Conservation (phyloP, 2,329 filamentous ascomycete genomes). For the Chalaropsis thielavioides region DNA sequence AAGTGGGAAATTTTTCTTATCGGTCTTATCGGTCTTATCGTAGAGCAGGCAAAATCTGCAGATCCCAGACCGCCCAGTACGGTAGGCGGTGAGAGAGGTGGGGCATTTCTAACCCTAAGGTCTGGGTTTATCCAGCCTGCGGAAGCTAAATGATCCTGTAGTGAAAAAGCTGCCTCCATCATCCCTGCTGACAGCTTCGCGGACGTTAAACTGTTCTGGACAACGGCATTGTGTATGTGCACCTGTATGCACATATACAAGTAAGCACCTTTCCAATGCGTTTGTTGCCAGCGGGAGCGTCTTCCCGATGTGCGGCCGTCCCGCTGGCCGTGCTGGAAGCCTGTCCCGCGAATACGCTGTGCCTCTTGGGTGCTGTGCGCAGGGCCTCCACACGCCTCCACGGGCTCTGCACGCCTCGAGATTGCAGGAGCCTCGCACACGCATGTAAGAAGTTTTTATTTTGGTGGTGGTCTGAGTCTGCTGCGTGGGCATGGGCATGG, state of each 20-base stretch:
- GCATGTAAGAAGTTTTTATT: background rate
- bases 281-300: too few relatives aligned
- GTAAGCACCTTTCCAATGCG: too few relatives aligned
- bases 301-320: background rate
- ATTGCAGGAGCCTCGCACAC: background rate
- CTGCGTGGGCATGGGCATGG: too few relatives aligned
- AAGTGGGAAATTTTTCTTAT: constrained; percentile 18
- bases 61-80: background rate
- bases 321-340: background rate
- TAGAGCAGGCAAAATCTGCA: constrained; percentile 5
- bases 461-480: background rate
- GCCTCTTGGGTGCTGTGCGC: background rate
- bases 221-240: background rate
- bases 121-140: background rate
- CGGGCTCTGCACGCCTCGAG: background rate
- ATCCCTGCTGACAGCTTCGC: background rate
- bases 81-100: constrained; percentile 7
- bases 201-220: background rate
- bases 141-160: constrained; percentile 1
- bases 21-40: constrained; percentile 17
- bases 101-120: background rate
- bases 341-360: background rate
- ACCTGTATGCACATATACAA: too few relatives aligned
- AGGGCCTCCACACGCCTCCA: background rate
- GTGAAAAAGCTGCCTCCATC: background rate